These are phyloP conservation scores for Lactarius hatsudake DNA, from an alignment of 768 basidiomycete genomes.

Conservation along the genomic window DNA sequence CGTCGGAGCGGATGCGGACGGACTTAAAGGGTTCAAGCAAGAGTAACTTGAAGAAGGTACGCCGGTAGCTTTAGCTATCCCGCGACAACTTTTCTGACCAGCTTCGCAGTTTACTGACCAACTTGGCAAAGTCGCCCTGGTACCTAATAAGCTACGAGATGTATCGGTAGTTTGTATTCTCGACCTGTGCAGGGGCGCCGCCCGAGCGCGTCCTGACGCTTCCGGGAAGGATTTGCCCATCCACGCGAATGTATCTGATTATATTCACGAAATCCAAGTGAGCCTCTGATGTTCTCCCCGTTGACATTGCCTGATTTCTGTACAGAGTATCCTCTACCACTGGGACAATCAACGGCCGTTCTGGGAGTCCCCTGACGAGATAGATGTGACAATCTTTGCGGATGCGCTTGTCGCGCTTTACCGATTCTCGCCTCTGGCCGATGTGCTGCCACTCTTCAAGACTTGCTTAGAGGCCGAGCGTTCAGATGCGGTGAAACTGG, in stretches of 20 bases:
- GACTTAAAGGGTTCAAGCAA: slow-evolving; percentile 38
- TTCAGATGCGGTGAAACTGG: slow-evolving; percentile 77
- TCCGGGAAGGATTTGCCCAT: slow-evolving; percentile 57
- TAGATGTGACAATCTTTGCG: slow-evolving; percentile 72
- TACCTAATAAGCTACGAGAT: slow-evolving; percentile 58
- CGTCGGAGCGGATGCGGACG: slow-evolving; percentile 59
- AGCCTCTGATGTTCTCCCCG: slow-evolving; percentile 17
- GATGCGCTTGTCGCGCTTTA: slow-evolving; percentile 72
- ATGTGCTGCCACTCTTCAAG: slow-evolving; percentile 57
- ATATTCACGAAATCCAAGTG: slow-evolving; percentile 81
- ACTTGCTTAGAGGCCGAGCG: slow-evolving; percentile 72
- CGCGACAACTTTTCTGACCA: slow-evolving; percentile 9
- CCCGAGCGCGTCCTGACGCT: slow-evolving; percentile 39
- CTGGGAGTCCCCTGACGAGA: slow-evolving; percentile 68
- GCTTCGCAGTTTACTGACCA: slow-evolving; percentile 54
- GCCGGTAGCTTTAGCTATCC: neutral
- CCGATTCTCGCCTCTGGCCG: slow-evolving; percentile 63
- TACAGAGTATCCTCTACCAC: slow-evolving; percentile 33
- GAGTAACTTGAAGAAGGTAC: slow-evolving; percentile 28
- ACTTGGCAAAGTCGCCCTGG: slow-evolving; percentile 44
- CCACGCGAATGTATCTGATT: slow-evolving; percentile 62
- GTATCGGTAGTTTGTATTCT: slow-evolving; percentile 68
- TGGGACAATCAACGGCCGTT: slow-evolving; percentile 48
- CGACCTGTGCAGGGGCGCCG: slow-evolving; percentile 74
- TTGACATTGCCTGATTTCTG: slow-evolving; percentile 29